Evolutionary conservation across 495 filamentous ascomycete species (phyloP).

Genomic region (Bryoglossum gracile): DNA sequence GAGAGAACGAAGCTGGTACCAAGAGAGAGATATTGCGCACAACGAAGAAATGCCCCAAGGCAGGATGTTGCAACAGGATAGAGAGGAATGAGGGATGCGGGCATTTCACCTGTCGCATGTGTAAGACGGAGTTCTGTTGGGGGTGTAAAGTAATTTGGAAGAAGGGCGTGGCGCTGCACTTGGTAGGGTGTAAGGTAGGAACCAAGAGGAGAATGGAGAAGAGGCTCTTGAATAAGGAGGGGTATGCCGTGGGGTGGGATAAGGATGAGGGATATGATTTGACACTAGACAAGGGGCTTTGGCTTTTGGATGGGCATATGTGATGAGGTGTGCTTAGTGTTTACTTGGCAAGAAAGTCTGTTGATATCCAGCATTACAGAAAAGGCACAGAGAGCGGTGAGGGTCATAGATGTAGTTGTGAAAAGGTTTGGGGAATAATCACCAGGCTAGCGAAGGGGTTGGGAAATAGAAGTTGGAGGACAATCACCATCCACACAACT

Average conservation of each 20-base stretch:
- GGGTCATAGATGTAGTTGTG: no score
- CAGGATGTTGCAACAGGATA: constrained; percentile 11
- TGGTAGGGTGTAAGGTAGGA: background rate
- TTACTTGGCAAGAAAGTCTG: no score
- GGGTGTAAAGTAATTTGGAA: constrained; percentile 13
- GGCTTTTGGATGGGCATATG: no score
- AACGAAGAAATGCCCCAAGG: constrained; percentile 14
- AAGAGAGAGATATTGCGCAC: background rate
- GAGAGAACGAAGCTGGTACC: background rate
- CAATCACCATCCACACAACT: no score
- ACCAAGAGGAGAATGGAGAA: background rate
- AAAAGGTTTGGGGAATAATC: no score
- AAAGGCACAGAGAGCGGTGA: no score
- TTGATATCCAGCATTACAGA: no score
- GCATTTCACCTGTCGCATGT: constrained; percentile 7
- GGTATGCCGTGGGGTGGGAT: constrained; percentile 10
- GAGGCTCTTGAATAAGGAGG: background rate
- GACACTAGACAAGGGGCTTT: no score
- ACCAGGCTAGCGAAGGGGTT: no score
- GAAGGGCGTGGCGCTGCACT: background rate
- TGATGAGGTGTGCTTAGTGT: no score
- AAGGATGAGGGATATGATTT: constrained; percentile 13
- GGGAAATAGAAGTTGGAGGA: no score
- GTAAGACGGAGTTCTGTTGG: constrained; percentile 16
- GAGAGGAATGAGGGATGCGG: constrained; percentile 12